Base-by-base conservation (phyloP, 1,284 basidiomycete genomes). In the Trametes polyzona region DNA sequence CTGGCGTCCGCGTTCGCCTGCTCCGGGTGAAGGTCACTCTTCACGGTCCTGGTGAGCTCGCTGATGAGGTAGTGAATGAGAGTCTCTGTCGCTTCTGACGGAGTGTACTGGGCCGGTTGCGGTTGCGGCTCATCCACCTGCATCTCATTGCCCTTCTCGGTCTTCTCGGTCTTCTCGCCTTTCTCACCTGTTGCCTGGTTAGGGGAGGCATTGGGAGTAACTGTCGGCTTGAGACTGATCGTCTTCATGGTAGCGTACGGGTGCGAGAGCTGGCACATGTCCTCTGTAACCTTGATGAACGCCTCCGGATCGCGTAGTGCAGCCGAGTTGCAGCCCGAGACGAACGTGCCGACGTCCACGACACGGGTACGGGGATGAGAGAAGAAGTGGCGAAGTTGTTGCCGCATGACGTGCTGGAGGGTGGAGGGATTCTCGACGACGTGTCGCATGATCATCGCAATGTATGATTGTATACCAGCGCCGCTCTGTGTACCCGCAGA, bases 391-490 rank as follows among this genome's bases (percentile, higher is more conserved):
- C 84, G 88, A 65, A 98, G 81, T 65, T 95, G 92, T 59, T 91
- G 87, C 23, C 83, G 82, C 86, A 99, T 96, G 59, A 92, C 82
- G 6, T 79, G 77, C 52, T 85, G 82, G 29, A 98, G 72, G 1
- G 83, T 83, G 6, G 75, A 69, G 4, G 79, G 69, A 63, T 95
- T 91, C 73, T 99, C 97, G 50, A 96, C 84, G 51, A 94, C 76
- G 71, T 99, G 96, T 3, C 97, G 90, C 17, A 98, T 78, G 55
- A 98, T 90, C 67, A 93, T 92, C 19, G 90, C 86, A 44, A 95
- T 84, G 70, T 95, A 92, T 0, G 92, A 86, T 55, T 95, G 92
- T 62, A 89, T 91, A 26, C 90, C 87, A 36, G 80, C 71, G 0
- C 86, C 82, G 16, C 69, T 71, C 16, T 69, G 65, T 12, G 76